Base-by-base conservation (phyloP, 768 basidiomycete species). In the Stropharia rugosoannulata region DNA sequence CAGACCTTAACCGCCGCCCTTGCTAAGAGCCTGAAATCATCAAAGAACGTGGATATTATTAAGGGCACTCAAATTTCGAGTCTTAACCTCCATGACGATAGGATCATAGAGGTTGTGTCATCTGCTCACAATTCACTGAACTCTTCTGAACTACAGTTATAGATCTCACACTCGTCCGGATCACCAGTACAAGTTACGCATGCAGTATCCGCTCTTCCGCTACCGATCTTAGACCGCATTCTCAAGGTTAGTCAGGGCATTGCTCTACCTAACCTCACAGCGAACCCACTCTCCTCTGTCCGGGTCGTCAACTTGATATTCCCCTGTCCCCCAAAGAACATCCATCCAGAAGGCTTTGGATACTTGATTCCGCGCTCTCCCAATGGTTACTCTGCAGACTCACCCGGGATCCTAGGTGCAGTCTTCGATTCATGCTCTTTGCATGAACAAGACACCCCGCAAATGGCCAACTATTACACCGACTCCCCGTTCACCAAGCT, bases 251-350 rank as follows among this genome's bases (percentile, higher is more conserved):
- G 51, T 11, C 12, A 29, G 42, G 43, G 42, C 25, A 80, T 38
- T 16, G 35, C 39, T 25, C 73, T 92, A 0, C 88, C 92, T 0
- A 79, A 92, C 59, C 80, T 95, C 13, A 76, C 70, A 4, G 69
- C 77, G n/a, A 94, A 92, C 66, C 81, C 87, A 0, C 75, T 79
- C 38, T 87, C 94, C 19, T 87, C 89, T 9, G 93, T 98, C 55
- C 85, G 82, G n/a, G 92, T 97, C 37, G 74, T 95, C 61, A 96
- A 93, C 74, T 75, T 98, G 64, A 81, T 98, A 59, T 98, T 96
- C 74, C 74, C 84, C 42, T 66, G 68, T 29, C 66, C 80, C 29
- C 68, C 74, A 19, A 65, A 72, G 54, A 55, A 67, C 19, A 78
- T 95, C 47, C 89, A 93, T 62, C 93, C 94, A 0, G 78, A 79